phyloP scores from a whole-genome alignment of 1,284 basidiomycete species.

The Naganishia liquefaciens region DNA sequence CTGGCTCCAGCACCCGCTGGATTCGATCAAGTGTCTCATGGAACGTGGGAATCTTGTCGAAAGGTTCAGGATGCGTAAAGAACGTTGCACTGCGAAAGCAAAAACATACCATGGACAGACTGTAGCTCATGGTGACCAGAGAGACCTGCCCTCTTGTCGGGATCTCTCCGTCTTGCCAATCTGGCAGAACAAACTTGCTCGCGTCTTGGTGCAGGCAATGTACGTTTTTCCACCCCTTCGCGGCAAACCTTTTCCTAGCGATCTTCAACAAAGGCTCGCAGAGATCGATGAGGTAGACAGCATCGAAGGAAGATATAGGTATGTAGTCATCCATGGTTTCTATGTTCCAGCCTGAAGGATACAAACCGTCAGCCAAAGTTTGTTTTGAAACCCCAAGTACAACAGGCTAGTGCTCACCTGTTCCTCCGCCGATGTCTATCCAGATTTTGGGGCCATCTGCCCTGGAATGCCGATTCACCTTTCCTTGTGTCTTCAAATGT shows the following conservation, averaged over 20 bases:
- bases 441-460: slow-evolving; percentile 59
- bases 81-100: too few relatives aligned
- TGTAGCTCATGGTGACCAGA: slow-evolving; percentile 70
- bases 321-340: slow-evolving; percentile 73
- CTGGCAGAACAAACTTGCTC: slow-evolving; percentile 66
- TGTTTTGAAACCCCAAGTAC: not conserved
- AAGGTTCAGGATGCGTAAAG: not conserved
- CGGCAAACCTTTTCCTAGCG: slow-evolving; percentile 67
- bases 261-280: slow-evolving; percentile 74
- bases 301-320: slow-evolving; percentile 65
- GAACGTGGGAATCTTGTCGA: slow-evolving; percentile 66
- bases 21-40: slow-evolving; percentile 70
- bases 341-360: slow-evolving; percentile 67
- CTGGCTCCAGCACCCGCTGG: slow-evolving; percentile 67
- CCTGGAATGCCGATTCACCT: slow-evolving; percentile 34
- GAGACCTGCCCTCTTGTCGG: slow-evolving; percentile 63
- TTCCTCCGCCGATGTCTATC: slow-evolving; percentile 81
- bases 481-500: slow-evolving; percentile 60
- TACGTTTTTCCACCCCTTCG: slow-evolving; percentile 73
- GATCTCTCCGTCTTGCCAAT: slow-evolving; percentile 58
- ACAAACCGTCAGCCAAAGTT: slow-evolving; percentile 1
- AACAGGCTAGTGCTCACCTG: slow-evolving; percentile 55
- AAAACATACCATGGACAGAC: slow-evolving; percentile 65
- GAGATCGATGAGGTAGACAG: slow-evolving; percentile 73
- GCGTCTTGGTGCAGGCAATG: slow-evolving; percentile 76